These are phyloP conservation scores for Tympanopsis confertula DNA, from an alignment of 2,329 filamentous ascomycete species.

Conservation along the genomic window DNA sequence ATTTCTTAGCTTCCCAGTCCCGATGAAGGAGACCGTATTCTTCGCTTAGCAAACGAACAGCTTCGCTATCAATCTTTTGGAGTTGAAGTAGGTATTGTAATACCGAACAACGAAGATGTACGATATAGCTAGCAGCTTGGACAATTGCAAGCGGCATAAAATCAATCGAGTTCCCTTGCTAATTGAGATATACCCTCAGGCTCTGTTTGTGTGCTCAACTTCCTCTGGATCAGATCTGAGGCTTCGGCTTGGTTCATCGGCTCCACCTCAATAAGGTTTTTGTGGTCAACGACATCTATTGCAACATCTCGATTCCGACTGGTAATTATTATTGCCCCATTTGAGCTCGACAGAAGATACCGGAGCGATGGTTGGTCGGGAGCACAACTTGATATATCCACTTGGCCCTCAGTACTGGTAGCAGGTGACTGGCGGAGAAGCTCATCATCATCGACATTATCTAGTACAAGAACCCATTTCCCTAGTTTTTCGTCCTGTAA, in stretches of 20 bases:
- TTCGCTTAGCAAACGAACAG: slow-evolving; percentile 6
- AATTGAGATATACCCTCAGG: too few relatives aligned
- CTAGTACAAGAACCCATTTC: too few relatives aligned
- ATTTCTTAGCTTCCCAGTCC: slow-evolving; percentile 3
- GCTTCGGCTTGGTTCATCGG: background rate
- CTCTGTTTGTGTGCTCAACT: too few relatives aligned
- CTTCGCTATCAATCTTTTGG: slow-evolving; percentile 3
- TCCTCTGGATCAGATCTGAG: background rate
- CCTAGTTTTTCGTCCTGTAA: too few relatives aligned
- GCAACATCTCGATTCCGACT: slow-evolving; percentile 1
- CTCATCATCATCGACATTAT: too few relatives aligned
- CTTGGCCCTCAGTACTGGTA: too few relatives aligned
- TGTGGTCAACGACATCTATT: background rate
- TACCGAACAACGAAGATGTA: slow-evolving; percentile 1
- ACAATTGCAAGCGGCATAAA: slow-evolving; percentile 7
- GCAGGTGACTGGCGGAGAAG: too few relatives aligned
- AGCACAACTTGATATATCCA: too few relatives aligned
- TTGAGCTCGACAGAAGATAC: too few relatives aligned
- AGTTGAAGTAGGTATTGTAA: slow-evolving; percentile 3
- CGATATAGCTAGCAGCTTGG: slow-evolving; percentile 5
- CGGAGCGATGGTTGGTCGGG: too few relatives aligned
- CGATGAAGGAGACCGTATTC: slow-evolving; percentile 5
- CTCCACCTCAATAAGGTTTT: background rate
- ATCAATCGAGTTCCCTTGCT: background rate
- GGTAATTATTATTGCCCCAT: background rate